phyloP scores from a whole-genome alignment of 441 rosid species.

The Isatis lusitanica region DNA sequence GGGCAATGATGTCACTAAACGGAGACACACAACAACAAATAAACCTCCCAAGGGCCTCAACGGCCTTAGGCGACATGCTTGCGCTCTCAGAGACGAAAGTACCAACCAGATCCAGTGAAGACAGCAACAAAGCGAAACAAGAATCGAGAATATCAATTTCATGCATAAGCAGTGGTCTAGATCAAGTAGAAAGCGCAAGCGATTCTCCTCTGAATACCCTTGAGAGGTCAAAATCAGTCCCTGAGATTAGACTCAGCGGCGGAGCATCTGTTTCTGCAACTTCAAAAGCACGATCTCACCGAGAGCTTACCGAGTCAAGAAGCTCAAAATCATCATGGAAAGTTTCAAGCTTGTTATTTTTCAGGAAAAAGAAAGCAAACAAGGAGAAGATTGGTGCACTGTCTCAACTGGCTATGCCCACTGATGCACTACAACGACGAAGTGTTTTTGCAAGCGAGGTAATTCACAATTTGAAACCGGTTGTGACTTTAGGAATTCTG shows the following conservation, averaged over 20 bases:
- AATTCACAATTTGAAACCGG: constrained; percentile 13
- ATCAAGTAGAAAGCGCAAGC: constrained; percentile 40
- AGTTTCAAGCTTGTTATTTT: constrained; percentile 77
- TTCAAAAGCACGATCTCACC: constrained; percentile 40
- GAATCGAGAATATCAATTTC: constrained; percentile 56
- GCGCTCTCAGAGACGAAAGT: constrained; percentile 63
- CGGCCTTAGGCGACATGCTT: constrained; percentile 92
- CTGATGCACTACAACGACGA: constrained; percentile 33
- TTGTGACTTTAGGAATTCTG: not conserved
- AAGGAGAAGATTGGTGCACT: constrained; percentile 46
- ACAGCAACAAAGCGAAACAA: constrained; percentile 35
- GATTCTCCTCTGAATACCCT: constrained; percentile 49
- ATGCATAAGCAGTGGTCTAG: constrained; percentile 38
- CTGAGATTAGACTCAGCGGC: constrained; percentile 47
- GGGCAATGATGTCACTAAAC: constrained; percentile 80
- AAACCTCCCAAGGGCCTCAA: constrained; percentile 54
- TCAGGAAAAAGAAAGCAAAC: constrained; percentile 56
- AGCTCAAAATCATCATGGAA: constrained; percentile 61
- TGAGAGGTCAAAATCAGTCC: constrained; percentile 66
- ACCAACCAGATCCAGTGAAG: constrained; percentile 38
- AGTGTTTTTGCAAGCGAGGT: constrained; percentile 53
- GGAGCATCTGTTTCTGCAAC: constrained; percentile 42
- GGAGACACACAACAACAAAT: constrained; percentile 55
- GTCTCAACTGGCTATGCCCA: constrained; percentile 41
- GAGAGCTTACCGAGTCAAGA: constrained; percentile 56